Evolutionary conservation across 1,139 yeast genomes (phyloP).

Genomic region (Geotrichum citri-aurantii): DNA sequence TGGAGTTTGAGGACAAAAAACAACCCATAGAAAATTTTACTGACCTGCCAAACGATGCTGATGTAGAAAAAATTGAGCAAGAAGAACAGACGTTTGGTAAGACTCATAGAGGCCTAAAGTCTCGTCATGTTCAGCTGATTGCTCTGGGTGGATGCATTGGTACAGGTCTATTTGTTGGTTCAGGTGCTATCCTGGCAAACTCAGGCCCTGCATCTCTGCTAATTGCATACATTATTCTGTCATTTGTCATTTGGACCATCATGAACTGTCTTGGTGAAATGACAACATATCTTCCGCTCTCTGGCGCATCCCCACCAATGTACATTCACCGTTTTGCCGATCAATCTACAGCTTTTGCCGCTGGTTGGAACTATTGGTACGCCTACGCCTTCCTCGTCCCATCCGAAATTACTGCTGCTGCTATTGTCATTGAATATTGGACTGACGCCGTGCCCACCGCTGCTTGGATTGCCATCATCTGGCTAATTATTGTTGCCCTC

Average conservation of each 20-base stretch:
- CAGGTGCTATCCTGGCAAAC: conserved; percentile 50
- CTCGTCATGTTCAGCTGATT: conserved; percentile 70
- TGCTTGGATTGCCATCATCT: conserved; percentile 72
- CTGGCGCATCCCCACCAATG: conserved; percentile 30
- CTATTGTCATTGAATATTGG: conserved; percentile 73
- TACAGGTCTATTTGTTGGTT: conserved; percentile 65
- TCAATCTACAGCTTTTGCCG: conserved; percentile 60
- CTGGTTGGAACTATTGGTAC: conserved; percentile 83
- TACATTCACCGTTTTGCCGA: conserved; percentile 43
- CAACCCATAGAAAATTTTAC: background rate
- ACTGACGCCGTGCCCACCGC: conserved; percentile 64
- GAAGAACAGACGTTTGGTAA: conserved; percentile 23
- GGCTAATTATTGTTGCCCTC: conserved; percentile 45
- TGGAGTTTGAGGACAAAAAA: background rate
- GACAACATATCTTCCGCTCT: conserved; percentile 51
- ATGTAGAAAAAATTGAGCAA: background rate
- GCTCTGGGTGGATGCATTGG: conserved; percentile 90
- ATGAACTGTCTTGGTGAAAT: conserved; percentile 59
- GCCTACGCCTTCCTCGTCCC: conserved; percentile 77
- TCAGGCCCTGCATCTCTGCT: conserved; percentile 68
- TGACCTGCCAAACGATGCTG: background rate
- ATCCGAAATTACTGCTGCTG: conserved; percentile 66
- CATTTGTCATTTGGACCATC: conserved; percentile 49
- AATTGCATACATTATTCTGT: conserved; percentile 50
- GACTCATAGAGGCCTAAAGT: conserved; percentile 41